Conservation (phyloP, 495 filamentous ascomycete genomes). For the Tricharina praecox region DNA sequence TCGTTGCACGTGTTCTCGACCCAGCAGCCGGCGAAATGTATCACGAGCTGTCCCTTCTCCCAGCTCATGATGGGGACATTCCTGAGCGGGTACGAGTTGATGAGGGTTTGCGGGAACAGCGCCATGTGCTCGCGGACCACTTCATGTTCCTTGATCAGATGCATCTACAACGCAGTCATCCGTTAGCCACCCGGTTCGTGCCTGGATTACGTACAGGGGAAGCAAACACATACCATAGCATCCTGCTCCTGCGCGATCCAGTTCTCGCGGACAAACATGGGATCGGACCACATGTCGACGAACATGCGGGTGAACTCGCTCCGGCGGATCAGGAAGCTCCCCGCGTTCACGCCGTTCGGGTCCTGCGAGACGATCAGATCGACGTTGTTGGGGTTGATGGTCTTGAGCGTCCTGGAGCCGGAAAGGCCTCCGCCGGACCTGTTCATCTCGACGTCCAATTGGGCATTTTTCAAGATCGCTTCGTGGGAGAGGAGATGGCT, state of each 20-base stretch:
- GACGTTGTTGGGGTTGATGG: slow-evolving; percentile 21
- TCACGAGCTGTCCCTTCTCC: slow-evolving; percentile 26
- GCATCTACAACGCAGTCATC: not conserved
- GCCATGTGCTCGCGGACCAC: slow-evolving; percentile 26
- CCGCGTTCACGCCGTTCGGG: slow-evolving; percentile 30
- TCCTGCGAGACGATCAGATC: slow-evolving; percentile 29
- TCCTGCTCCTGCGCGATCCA: slow-evolving; percentile 29
- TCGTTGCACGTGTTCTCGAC: slow-evolving; percentile 23
- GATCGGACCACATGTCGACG: slow-evolving; percentile 29
- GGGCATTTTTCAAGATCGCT: slow-evolving; percentile 16
- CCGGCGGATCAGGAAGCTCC: slow-evolving; percentile 28
- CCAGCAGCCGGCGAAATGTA: slow-evolving; percentile 31
- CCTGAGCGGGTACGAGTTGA: slow-evolving; percentile 28
- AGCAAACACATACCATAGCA: slow-evolving; percentile 14
- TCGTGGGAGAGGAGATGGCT: slow-evolving; percentile 21
- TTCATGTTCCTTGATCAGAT: slow-evolving; percentile 23
- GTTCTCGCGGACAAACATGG: slow-evolving; percentile 20
- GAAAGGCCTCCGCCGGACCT: slow-evolving; percentile 2
- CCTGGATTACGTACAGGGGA: not conserved
- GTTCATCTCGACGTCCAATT: not conserved
- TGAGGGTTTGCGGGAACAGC: slow-evolving; percentile 22
- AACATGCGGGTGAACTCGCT: slow-evolving; percentile 24
- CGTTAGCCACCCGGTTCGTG: not conserved
- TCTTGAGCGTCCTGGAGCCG: slow-evolving; percentile 7
- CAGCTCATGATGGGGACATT: slow-evolving; percentile 24